Evolutionary conservation across 148 eudicot species (phyloP), one percentile per base, ranked within the genome.

Genomic region (Vaccinium corymbosum): DNA sequence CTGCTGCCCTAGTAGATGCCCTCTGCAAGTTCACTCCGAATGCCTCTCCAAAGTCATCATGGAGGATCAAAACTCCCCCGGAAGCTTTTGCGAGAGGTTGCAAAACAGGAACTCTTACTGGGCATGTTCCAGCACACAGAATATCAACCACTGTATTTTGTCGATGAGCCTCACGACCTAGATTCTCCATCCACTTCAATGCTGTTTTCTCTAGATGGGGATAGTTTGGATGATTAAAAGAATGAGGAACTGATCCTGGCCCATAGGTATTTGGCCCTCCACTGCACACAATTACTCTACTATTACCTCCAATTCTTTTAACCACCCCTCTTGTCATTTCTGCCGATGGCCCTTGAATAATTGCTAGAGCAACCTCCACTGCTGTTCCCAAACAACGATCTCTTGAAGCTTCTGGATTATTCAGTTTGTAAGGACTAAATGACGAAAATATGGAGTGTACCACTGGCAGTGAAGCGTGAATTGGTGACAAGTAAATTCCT

Each of bases 11-110:
- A 61, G 89, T 86, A 55, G 97, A 90, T 29, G 98, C 97, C 84
- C 99, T 90, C 87, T 94, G 99, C 92, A 96, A 84, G 83, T 96
- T 96, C 83, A 94, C 99, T 79, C 99, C 99, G 83, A 94, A 96
- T 6, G 98, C 99, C 89, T 96, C 99, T 25, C 98, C 99, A 82
- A 96, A 96, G 86, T 96, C 99, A 87, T 96, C 99, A 80, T 96
- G 98, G 82, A 92, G 93, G 80, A 96, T 87, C 84, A 96, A 83
- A 78, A 92, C 94, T 52, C 99, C 99, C 42, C 99, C 98, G 17
- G 98, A 94, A 83, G 97, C 89, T 87, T 89, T 92, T 19, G 94
- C 90, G 73, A 94, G 98, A 83, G 98, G 98, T 82, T 92, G 98
- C 86, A 96, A 83, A 85, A 96, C 84, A 83, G 97, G 94, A 85